Evolutionary conservation across 768 basidiomycete species (phyloP).

Genomic region (Kwoniella mangroviensis): DNA sequence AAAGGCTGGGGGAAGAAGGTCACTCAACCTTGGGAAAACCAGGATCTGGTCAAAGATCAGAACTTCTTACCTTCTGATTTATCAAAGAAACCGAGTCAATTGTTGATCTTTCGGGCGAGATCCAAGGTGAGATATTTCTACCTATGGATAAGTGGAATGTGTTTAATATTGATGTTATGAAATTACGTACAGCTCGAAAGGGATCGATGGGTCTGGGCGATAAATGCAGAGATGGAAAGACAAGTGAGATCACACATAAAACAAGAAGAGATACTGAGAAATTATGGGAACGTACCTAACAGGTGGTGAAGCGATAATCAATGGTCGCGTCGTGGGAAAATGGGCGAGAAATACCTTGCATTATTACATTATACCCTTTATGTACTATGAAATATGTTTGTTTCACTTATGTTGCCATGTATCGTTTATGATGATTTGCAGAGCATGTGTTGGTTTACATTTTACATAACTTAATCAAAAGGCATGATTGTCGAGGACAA

Average conservation of each 20-base stretch:
- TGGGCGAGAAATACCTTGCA: background rate
- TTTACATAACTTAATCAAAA: no score
- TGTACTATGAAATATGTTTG: background rate
- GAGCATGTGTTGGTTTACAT: no score
- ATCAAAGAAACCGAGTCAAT: conserved; percentile 58
- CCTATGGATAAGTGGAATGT: background rate
- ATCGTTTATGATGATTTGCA: background rate
- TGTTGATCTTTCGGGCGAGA: conserved; percentile 52
- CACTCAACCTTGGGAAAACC: conserved; percentile 42
- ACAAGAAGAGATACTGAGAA: conserved; percentile 70
- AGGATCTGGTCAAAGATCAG: conserved; percentile 19
- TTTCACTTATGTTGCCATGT: background rate
- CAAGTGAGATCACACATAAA: conserved; percentile 67
- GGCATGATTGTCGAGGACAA: no score
- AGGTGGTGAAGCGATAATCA: conserved; percentile 4
- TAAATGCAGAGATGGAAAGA: conserved; percentile 88
- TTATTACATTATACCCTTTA: background rate
- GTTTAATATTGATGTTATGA: background rate
- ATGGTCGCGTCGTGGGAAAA: background rate
- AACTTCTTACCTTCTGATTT: conserved; percentile 62
- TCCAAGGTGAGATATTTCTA: conserved; percentile 49
- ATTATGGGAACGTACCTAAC: conserved; percentile 65
- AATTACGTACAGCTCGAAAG: conserved; percentile 69
- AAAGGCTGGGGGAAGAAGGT: conserved; percentile 36
- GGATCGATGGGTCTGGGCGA: conserved; percentile 92